Conservation (phyloP, 495 filamentous ascomycete species). For the Lepidopterella palustris region DNA sequence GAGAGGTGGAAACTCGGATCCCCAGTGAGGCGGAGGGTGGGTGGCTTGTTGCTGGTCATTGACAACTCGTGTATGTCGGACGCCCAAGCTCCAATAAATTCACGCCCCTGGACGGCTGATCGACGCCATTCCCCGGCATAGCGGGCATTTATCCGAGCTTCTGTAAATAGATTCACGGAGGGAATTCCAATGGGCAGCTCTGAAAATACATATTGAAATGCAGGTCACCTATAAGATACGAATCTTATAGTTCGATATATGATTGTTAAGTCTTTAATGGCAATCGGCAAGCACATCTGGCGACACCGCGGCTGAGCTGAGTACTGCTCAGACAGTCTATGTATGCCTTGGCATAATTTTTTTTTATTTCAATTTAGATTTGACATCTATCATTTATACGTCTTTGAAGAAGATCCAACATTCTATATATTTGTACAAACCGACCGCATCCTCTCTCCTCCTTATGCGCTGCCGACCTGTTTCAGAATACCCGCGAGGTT, state of each 20-base stretch:
- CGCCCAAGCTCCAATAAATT: neutral
- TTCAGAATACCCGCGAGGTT: constrained; percentile 77
- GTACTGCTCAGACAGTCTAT: no score
- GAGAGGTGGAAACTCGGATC: neutral
- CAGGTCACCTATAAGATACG: no score
- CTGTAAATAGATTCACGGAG: neutral
- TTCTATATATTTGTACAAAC: neutral
- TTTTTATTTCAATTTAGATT: no score
- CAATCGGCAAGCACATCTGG: no score
- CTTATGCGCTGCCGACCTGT: constrained; percentile 25
- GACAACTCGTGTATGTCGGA: neutral
- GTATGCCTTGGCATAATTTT: no score
- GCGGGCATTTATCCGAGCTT: neutral
- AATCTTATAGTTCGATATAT: no score
- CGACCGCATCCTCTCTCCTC: neutral
- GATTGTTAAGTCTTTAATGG: no score
- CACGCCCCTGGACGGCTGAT: neutral
- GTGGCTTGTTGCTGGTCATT: no score
- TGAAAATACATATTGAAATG: no score
- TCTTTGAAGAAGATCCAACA: neutral
- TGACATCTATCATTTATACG: neutral
- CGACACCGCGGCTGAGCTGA: no score
- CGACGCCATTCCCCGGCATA: neutral
- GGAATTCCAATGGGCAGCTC: no score
- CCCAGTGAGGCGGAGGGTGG: no score